phyloP scores from a whole-genome alignment of 352 stramenopile species.

The Chrysophaeum taylorii region DNA sequence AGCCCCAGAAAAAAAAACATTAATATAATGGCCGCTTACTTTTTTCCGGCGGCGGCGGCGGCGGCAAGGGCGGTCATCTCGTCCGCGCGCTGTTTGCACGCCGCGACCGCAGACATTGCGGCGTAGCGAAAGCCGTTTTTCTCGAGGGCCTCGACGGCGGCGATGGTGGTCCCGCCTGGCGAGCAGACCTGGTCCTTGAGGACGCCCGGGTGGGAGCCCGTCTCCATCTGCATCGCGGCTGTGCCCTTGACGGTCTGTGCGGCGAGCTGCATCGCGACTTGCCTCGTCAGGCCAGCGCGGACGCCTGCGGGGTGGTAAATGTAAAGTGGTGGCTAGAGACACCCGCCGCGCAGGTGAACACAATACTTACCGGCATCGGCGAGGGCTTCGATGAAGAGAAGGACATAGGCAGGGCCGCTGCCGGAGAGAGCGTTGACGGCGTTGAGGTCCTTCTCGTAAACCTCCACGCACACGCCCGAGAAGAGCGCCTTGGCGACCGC shows the following conservation, averaged over 20 bases:
- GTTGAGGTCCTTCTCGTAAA: conserved; percentile 56
- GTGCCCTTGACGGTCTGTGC: conserved; percentile 71
- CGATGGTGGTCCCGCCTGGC: conserved; percentile 68
- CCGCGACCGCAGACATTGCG: conserved; percentile 1
- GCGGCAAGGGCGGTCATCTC: neutral
- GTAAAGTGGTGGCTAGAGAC: too few species aligned
- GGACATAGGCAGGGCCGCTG: conserved; percentile 69
- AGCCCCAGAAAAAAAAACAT: too few species aligned
- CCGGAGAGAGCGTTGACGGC: conserved; percentile 65
- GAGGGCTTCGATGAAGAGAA: conserved; percentile 72
- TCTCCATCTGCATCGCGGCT: conserved; percentile 69
- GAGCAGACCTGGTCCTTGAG: conserved; percentile 67
- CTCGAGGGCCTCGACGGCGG: conserved; percentile 63
- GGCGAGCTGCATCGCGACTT: conserved; percentile 58
- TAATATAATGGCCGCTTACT: too few species aligned
- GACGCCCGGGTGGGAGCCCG: conserved; percentile 57
- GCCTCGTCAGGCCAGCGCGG: conserved; percentile 54
- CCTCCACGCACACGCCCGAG: conserved; percentile 51
- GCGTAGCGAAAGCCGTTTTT: conserved; percentile 23
- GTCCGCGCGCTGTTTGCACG: neutral
- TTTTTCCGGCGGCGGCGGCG: too few species aligned
- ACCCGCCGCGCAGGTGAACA: too few species aligned
- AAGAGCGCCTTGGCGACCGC: conserved; percentile 55
- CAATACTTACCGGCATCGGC: conserved; percentile 56
- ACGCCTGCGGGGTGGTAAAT: too few species aligned